Evolutionary conservation across 164 flowering plant species (phyloP).

Genomic region (Echeveria elegans): DNA sequence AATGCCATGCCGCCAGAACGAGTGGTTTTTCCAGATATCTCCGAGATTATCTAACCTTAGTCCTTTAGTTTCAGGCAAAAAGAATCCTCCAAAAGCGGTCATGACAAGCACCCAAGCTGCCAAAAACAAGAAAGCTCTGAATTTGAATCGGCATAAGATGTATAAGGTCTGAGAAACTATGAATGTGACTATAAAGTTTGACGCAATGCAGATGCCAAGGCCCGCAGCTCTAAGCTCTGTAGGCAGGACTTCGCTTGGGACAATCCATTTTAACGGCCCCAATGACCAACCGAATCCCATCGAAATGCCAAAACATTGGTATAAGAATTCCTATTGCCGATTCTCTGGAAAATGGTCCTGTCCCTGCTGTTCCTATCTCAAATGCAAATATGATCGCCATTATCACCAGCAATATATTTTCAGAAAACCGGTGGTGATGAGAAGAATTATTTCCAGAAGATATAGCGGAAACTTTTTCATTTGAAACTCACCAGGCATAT

Average conservation of each 20-base stretch:
- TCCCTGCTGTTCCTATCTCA: slow-evolving; percentile 31
- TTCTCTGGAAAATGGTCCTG: slow-evolving; percentile 24
- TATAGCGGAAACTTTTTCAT: too few relatives aligned
- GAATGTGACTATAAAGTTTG: slow-evolving; percentile 45
- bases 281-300: slow-evolving; percentile 80
- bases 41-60: slow-evolving; percentile 50
- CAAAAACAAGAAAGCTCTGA: slow-evolving; percentile 47
- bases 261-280: slow-evolving; percentile 69
- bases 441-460: too few relatives aligned
- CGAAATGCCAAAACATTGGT: slow-evolving; percentile 45
- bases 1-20: slow-evolving; percentile 65
- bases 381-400: slow-evolving; percentile 33
- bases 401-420: slow-evolving; percentile 21
- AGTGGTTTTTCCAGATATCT: slow-evolving; percentile 51
- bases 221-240: slow-evolving; percentile 51
- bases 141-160: slow-evolving; percentile 62
- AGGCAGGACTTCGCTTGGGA: slow-evolving; percentile 80
- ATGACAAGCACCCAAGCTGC: slow-evolving; percentile 44
- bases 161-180: slow-evolving; percentile 50
- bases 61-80: slow-evolving; percentile 68
- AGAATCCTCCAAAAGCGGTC: slow-evolving; percentile 36
- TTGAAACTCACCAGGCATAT: slow-evolving; percentile 32
- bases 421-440: neutral
- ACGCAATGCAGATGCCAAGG: slow-evolving; percentile 48
- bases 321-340: slow-evolving; percentile 32